phyloP scores from a whole-genome alignment of 2,329 filamentous ascomycete species.

The Colletotrichum tropicicola region DNA sequence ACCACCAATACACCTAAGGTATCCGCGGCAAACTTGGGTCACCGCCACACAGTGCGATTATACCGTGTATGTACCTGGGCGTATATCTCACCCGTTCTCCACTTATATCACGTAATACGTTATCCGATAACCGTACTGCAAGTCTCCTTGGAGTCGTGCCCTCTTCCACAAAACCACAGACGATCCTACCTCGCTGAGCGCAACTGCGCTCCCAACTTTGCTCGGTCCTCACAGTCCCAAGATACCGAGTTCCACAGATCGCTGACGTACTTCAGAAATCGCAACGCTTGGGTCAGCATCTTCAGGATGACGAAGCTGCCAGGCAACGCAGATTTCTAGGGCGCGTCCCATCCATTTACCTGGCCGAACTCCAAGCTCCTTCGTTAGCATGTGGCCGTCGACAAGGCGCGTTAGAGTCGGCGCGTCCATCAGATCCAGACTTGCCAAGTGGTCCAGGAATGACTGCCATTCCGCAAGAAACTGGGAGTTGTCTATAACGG shows the following conservation, averaged over 20 bases:
- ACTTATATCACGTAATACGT: too few relatives aligned
- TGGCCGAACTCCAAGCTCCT: constrained; percentile 73
- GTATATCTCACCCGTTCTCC: too few relatives aligned
- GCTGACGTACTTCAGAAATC: constrained; percentile 65
- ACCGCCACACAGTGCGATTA: too few relatives aligned
- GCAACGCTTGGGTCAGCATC: constrained; percentile 66
- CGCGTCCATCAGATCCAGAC: constrained; percentile 65
- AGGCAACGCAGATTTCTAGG: constrained; percentile 81
- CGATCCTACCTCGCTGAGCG: too few relatives aligned
- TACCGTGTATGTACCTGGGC: too few relatives aligned
- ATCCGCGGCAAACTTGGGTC: too few relatives aligned
- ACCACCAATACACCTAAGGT: too few relatives aligned
- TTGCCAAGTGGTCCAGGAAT: constrained; percentile 64
- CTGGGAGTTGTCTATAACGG: constrained; percentile 47
- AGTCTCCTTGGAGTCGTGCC: too few relatives aligned
- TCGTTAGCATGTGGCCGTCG: constrained; percentile 78
- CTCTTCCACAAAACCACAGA: not conserved
- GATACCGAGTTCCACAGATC: constrained; percentile 62
- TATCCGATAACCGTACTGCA: too few relatives aligned
- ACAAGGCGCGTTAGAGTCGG: constrained; percentile 70
- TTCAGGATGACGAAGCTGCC: constrained; percentile 86
- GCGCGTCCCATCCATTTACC: constrained; percentile 88
- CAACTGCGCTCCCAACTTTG: not conserved
- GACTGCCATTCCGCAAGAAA: constrained; percentile 61
- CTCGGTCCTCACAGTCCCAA: not conserved